Base-by-base conservation (phyloP, 2,329 filamentous ascomycete genomes). In the Ramularia endophylla region DNA sequence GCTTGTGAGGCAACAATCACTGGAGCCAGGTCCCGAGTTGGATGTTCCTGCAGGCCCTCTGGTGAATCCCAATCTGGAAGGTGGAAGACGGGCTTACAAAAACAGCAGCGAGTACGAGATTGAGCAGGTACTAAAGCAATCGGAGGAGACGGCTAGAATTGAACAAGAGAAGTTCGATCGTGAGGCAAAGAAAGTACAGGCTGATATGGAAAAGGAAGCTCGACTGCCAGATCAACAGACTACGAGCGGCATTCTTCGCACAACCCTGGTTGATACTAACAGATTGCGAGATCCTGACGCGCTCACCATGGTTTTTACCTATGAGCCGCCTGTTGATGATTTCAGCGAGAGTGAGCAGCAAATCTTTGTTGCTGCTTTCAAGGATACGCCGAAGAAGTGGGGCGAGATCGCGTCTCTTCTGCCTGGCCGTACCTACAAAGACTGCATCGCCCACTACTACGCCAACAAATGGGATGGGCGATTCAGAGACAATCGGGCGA, bases 381-480 rank as follows among this genome's bases (percentile, higher is more conserved):
- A 85, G 37, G 82, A 87, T 47, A 77, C 76, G 43, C 83, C 85
- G 0, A 92, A 92, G 70, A 85, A 88, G 57, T 92, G 85, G 84
- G 83, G 84, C 42, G 80, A 78, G 53, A 80, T 92, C 43, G 83
- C 85, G 4, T 78, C 83, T 44, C 72, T 73, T 17, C 66, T 90
- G 5, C 74, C 76, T 1, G 72, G 75, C 20, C 78, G 85, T 17
- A 80, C 85, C 54, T 88, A 87, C 63, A 82, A 83, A 50, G 78
- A 85, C 34, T 87, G 83, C 62, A 92, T 92, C 53, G 83, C 87
- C 58, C 87, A 89, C 62, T 92, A 92, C 64, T 92, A 92, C 62
- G 73, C 85, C 48, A 85, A 83, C 59, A 92, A 80, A 66, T 83
- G 83, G 65, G 74, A 80, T 34, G 75, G 80, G 30, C 81, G 85